Evolutionary conservation across 2,329 filamentous ascomycete genomes (phyloP), one percentile per base, ranked within the genome.

Genomic region (Verticillium isaacii): DNA sequence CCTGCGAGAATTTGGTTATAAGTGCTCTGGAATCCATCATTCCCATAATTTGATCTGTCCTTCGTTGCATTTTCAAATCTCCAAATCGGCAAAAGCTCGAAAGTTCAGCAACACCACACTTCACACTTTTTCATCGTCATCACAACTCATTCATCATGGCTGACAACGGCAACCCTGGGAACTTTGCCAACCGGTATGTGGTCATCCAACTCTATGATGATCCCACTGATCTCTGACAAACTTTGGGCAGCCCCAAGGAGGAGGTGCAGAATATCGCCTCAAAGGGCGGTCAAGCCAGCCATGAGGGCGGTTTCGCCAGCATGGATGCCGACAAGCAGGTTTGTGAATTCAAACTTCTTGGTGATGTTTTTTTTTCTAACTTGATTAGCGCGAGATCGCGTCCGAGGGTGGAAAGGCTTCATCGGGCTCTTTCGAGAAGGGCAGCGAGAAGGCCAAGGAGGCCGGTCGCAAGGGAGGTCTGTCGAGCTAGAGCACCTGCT

Each of bases 331-430:
- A 77, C 17, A 78, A 74, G 67, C 73, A 74, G 71, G 74, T 76
- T 19, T 54, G 25, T 29, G 6, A 3, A 11, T 2, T 23, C 50
- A 15, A 9, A 19, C 17, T 5, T 9, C n/a, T 23, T n/a, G 50
- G 9, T n/a, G 41, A 50, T n/a, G 3, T 2, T 50, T 23, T 73
- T 2, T 50, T 23, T 73, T 58, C 67, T 45, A 19, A 73, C 65
- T 71, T 25, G 54, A 5, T 2, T 3, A 84, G 82, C 73, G 75
- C 23, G 77, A 85, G 1, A 85, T 86, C 62, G 83, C 84, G 1
- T 85, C 83, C 12, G 74, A 77, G 69, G 84, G 84, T 11, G 83
- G 82, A 5, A 74, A 84, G 59, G 78, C 80, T 0, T 85, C 82
- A 0, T 75, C 76, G 39, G 82, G 84, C 5, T 82, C 78, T 3